Evolutionary conservation across 192 early-diverging fungal genomes (phyloP), one percentile per base, ranked within the genome.

Genomic region (Linnemannia exigua): DNA sequence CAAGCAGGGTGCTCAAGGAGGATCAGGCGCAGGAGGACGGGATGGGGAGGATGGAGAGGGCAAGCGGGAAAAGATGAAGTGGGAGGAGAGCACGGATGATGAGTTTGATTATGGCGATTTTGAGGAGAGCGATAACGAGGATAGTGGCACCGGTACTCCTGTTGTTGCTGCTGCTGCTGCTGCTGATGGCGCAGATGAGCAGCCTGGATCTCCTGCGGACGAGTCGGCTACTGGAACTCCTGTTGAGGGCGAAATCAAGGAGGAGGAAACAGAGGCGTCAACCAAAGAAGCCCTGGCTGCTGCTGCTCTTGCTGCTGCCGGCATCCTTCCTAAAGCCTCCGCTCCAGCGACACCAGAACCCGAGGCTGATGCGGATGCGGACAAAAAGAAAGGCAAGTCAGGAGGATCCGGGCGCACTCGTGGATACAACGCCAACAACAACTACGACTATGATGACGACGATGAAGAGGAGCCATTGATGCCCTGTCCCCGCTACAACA

Each of bases 401-500:
- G 22, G 37, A 12, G 77, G 77, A n/a, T n/a, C n/a, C 48, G 47
- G 67, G 11, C 36, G 67, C 28, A 46, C 41, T 3, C 73, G 74
- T 28, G 35, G 67, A 2, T 38, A 61, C 38, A 78, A 67, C 33
- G 61, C 33, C 48, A 71, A 46, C 54, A 63, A 31, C 46, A 46
- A 25, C n/a, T 41, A 9, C 2, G 37, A 44, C 46, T 33, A 46
- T 19, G 69, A 66, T 17, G 78, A 76, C 36, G 75, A 89, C 38
- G 74, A 74, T 0, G 82, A 90, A 31, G 69, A 76, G 22, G 89
- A 90, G 51, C 75, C 80, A 0, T 44, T 87, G 37, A 78, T 85
- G 67, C 94, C 94, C 1, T 88, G 91, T 22, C 91, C 92, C 14
- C 90, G 94, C 6, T 95, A 93, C 79, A 95, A 94, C 79, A 80